Base-by-base conservation (phyloP, 805 yeast genomes). In the Nakazawaea wickerhamii region DNA sequence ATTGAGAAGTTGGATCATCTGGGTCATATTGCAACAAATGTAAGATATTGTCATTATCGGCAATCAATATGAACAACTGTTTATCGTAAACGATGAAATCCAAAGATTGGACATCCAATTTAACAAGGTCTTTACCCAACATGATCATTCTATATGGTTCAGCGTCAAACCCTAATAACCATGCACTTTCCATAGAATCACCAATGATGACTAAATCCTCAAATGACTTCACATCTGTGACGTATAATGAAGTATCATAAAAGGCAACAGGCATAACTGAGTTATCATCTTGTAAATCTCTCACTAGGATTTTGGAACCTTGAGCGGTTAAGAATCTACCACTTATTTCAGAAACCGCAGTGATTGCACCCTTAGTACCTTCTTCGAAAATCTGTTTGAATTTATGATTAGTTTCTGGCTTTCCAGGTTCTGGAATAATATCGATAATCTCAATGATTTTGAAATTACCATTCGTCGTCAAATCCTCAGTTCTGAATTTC, bases 191-290 rank as follows among this genome's bases (percentile, higher is more conserved):
- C 61, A 79, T 70, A 0, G 86, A 67, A 60, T 93, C 99, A 15
- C 95, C 95, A 14, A 89, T 61, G 2, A 89, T 53, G n/a, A 91
- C 58, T 53, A 91, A 64, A 58, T 90, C 87, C 30, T 95, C 90
- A 57, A 88, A 78, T 49, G 89, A 72, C 61, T 90, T 90, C 13
- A 87, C 73, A 50, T 86, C 95, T 5, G 84, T 70, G 2, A 87
- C 78, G 58, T 77, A 87, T 0, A 89, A 77, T 1, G 89, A 77
- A n/a, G 89, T 75, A 58, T 93, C 98, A 42, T 82, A 69, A 54
- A 93, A 93, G 1, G 98, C 98, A 4, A 93, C 96, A 0, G 98
- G 96, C 23, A 84, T 88, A 3, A 88, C 87, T 31, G 80, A 74
- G 42, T 86, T 84, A 58, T 86, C 93, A 53, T 85, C 95, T 54